Base-by-base conservation (phyloP, 2,329 filamentous ascomycete species). In the Samsoniella hepiali region DNA sequence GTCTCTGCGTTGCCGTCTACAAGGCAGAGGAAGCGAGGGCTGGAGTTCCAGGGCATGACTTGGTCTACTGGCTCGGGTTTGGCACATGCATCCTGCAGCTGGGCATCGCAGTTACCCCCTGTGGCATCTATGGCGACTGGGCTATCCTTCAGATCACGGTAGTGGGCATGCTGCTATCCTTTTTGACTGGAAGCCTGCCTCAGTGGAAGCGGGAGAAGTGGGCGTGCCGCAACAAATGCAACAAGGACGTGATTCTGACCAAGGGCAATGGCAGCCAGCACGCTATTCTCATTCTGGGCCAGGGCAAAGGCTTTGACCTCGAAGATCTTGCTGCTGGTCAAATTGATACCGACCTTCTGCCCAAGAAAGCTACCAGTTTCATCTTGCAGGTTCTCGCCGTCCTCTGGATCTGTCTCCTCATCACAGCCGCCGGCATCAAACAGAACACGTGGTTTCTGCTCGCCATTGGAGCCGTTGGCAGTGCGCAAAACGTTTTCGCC, bases 161-260 rank as follows among this genome's bases (percentile, higher is more conserved):
- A 0, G 65, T 53, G 5, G 80, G 78, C 1, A 81, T 68, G 10
- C 2, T 73, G 1, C 70, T 82, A 4, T 72, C 75, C 2, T 66
- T 76, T 8, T 59, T 68, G 1, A 73, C 72, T 0, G 77, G 77
- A 0, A 64, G 69, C 2, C 67, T 82, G 5, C 69, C 72, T 5
- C 78, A 81, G 66, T 81, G 78, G 78, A 68, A 66, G 27, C 66
- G 65, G 10, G 80, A 82, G 68, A 82, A 81, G 65, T 78, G 76
- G 73, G 71, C 75, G 0, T 78, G 74, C 66, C 72, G 75, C 17
- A 65, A 63, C 3, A 64, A 69, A 6, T 66, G 68, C n/a, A 67
- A 68, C 17, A 72, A 75, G 57, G 74, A 68, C 1, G 66, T 73
- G n/a, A 63, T 73, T 2, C 63, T 81, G 10, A 79, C 77, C 0